Percentiles rank a stretch among this genome's conserved stretches.
phyloP scores from a whole-genome alignment of 2,329 filamentous ascomycete genomes.

The Atkinsonella texensis region DNA sequence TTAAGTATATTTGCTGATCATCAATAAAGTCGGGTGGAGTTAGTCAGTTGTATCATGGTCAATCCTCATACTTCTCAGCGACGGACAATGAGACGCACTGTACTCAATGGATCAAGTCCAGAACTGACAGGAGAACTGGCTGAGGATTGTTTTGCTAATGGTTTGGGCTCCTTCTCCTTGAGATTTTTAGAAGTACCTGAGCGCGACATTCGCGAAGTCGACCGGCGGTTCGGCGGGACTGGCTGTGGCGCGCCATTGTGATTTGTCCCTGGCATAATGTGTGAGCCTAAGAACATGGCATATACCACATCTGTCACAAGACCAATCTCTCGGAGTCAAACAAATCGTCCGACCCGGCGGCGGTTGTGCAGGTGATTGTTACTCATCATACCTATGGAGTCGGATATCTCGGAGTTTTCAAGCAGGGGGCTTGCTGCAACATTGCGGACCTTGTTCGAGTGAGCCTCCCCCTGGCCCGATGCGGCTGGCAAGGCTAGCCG shows the following conservation, averaged over 20 bases:
- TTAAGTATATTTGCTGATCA: constrained; percentile 27
- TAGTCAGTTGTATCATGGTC: not conserved
- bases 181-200: constrained; percentile 47
- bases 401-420: constrained; percentile 16
- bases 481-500: constrained; percentile 16
- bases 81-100: constrained; percentile 14
- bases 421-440: constrained; percentile 13
- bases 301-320: not conserved
- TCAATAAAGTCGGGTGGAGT: not conserved
- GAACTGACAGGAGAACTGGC: constrained; percentile 14
- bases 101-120: constrained; percentile 27
- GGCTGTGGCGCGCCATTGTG: constrained; percentile 5
- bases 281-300: not conserved
- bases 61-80: not conserved
- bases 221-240: constrained; percentile 8
- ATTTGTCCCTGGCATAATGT: constrained; percentile 3
- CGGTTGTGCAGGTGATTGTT: not conserved
- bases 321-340: not conserved
- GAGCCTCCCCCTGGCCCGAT: constrained; percentile 16
- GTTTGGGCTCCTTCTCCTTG: constrained; percentile 21
- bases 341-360: not conserved
- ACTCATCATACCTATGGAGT: constrained; percentile 18
- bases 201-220: constrained; percentile 27
- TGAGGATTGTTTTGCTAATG: constrained; percentile 14
- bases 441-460: constrained; percentile 14